phyloP scores from a whole-genome alignment of 2,329 filamentous ascomycete species.

The Acarospora socialis region DNA sequence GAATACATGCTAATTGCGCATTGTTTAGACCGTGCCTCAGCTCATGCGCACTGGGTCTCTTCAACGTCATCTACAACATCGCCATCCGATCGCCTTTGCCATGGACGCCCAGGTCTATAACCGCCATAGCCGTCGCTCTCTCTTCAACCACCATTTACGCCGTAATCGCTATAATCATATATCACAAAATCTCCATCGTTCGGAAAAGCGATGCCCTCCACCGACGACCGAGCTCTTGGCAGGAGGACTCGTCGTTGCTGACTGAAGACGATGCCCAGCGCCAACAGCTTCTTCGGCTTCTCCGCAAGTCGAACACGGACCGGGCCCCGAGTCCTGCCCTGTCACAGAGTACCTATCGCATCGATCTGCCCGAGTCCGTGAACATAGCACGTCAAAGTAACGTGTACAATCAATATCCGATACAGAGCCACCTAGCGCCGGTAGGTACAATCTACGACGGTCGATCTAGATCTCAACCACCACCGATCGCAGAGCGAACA shows the following conservation, averaged over 20 bases:
- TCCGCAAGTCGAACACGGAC: slow-evolving; percentile 22
- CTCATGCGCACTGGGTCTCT: slow-evolving; percentile 32
- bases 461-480: too few relatives aligned
- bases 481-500: too few relatives aligned
- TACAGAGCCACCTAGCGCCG: too few relatives aligned
- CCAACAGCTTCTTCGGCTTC: slow-evolving; percentile 36
- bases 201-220: slow-evolving; percentile 15
- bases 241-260: slow-evolving; percentile 14
- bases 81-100: slow-evolving; percentile 19
- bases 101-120: slow-evolving; percentile 31
- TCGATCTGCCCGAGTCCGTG: slow-evolving; percentile 23
- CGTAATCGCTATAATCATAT: slow-evolving; percentile 28
- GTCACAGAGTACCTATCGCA: slow-evolving; percentile 28
- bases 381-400: too few relatives aligned
- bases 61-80: slow-evolving; percentile 34
- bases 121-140: slow-evolving; percentile 27
- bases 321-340: slow-evolving; percentile 20
- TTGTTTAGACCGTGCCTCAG: slow-evolving; percentile 22
- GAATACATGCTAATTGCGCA: not conserved
- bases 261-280: slow-evolving; percentile 36
- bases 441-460: too few relatives aligned
- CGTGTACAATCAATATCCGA: too few relatives aligned
- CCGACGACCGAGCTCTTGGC: slow-evolving; percentile 19
- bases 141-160: slow-evolving; percentile 29
- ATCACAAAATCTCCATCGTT: slow-evolving; percentile 25